Evolutionary conservation across 2,329 filamentous ascomycete genomes (phyloP).

Genomic region (Colletotrichum aenigma): DNA sequence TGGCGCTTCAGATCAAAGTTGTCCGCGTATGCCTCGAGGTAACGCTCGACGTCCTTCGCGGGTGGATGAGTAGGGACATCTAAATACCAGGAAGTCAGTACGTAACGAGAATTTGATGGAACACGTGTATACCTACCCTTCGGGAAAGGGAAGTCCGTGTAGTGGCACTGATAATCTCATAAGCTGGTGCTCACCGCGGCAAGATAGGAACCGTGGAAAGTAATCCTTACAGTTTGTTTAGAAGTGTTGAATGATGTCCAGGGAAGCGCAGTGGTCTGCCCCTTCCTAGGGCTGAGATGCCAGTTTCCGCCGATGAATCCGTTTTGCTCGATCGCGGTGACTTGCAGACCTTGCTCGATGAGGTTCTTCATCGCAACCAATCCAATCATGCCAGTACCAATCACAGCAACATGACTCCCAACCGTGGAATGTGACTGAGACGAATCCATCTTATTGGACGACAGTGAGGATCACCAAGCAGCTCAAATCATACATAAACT

Average conservation of each 20-base stretch:
- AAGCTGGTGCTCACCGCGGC: background rate
- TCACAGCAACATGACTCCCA: conserved; percentile 29
- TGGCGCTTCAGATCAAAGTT: conserved; percentile 39
- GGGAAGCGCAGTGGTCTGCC: conserved; percentile 1
- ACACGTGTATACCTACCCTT: background rate
- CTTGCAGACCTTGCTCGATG: conserved; percentile 15
- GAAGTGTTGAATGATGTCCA: conserved; percentile 20
- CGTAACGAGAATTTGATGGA: no score
- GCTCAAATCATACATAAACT: background rate
- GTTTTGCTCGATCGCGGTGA: conserved; percentile 15
- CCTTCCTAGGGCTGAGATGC: background rate
- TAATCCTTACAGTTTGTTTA: background rate
- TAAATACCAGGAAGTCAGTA: background rate
- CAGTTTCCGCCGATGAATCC: conserved; percentile 18
- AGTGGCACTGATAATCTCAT: background rate
- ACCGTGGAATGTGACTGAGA: background rate
- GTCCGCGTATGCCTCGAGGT: conserved; percentile 42
- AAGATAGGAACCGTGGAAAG: background rate
- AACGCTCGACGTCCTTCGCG: conserved; percentile 33
- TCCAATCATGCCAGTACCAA: conserved; percentile 22
- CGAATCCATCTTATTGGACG: background rate
- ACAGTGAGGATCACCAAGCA: background rate
- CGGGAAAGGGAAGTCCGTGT: conserved; percentile 17
- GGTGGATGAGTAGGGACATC: conserved; percentile 29
- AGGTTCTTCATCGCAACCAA: conserved; percentile 21